Base-by-base conservation (phyloP, 352 stramenopile species). In the Phytophthora citrophthora region DNA sequence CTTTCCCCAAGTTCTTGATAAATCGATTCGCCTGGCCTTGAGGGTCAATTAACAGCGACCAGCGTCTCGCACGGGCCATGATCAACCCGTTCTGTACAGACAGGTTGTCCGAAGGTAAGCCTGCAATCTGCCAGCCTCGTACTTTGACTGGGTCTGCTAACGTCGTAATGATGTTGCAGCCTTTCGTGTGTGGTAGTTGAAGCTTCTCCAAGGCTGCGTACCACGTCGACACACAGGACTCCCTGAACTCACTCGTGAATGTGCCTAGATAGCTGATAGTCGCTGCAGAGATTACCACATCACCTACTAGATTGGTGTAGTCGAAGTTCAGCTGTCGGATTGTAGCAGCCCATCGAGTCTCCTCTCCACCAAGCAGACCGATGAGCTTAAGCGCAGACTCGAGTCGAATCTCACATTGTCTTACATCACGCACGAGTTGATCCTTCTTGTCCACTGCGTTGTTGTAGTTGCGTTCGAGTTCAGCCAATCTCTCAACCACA, bases 1-100 rank as follows among this genome's bases (percentile, higher is more conserved):
- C 84, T 26, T 91, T 94, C 5, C 89, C 89, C 3, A 98, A 77
- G 32, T 95, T 97, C 71, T 98, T 98, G 72, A 98, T 94, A 66
- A 97, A 98, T 0, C 90, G 81, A 53, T 98, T 98, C 0, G 90
- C 93, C 74, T 98, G 93, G 0, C 93, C 93, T 61, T 98, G 93
- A 0, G 93, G 93, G 31, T 98, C 93, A 53, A 98, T 98, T 0
- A 97, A 61, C 7, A 98, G 73, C 12, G 93, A 87, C 88, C 95
- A 98, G 4, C 93, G 85, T 5, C 93, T 77, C 53, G 89, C 91
- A 18, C 88, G 79, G 2, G 88, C 86, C 77, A 98, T 97, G 64
- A 98, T 97, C 38, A 98, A 94, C 3, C 91, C 93, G 61, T 98
- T 98, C 54, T 98, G 92, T 4, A 97, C 86, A 0, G 90, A 97